Percentiles rank a stretch among this genome's conserved stretches.
Evolutionary conservation across 106 monocot genomes (phyloP).

Genomic region (Vanilla planifolia): DNA sequence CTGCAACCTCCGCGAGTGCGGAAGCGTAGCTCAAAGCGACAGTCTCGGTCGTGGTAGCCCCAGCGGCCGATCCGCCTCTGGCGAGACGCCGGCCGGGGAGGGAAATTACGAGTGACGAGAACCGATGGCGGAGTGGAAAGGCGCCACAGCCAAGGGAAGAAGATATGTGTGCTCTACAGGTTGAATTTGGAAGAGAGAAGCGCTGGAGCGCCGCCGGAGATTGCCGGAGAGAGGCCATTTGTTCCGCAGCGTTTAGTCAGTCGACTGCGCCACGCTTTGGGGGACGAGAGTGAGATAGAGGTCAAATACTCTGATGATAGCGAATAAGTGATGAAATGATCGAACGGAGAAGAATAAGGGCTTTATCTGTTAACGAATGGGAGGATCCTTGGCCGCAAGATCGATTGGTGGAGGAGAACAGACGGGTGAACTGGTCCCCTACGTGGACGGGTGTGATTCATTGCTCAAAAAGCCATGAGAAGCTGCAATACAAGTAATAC

Average conservation of each 20-base stretch:
- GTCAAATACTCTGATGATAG: neutral
- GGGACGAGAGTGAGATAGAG: neutral
- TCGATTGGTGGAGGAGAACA: too few species aligned
- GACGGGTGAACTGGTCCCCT: too few species aligned
- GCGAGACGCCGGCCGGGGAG: conserved; percentile 16
- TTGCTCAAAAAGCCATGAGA: too few species aligned
- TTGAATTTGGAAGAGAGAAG: conserved; percentile 1
- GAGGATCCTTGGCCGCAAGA: neutral
- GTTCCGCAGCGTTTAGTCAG: neutral
- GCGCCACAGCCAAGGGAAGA: conserved; percentile 25
- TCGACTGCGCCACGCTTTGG: too few species aligned
- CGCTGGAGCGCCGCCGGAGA: conserved; percentile 24
- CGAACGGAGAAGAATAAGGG: neutral
- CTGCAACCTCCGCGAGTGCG: conserved; percentile 62
- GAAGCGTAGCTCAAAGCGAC: conserved; percentile 65
- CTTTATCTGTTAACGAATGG: neutral
- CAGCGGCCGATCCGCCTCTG: conserved; percentile 23
- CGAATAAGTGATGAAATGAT: neutral
- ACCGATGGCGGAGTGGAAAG: conserved; percentile 15
- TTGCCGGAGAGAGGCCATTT: conserved; percentile 35
- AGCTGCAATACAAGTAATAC: too few species aligned
- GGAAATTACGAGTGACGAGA: conserved; percentile 8
- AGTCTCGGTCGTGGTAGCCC: conserved; percentile 38
- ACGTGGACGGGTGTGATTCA: too few species aligned
- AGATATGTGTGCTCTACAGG: neutral